A percentile compares a stretch with the other conserved stretches of the same genome.
These are phyloP conservation scores for Ensete glaucum DNA, from an alignment of 176 grass and related monocot genomes.

Conservation along the genomic window DNA sequence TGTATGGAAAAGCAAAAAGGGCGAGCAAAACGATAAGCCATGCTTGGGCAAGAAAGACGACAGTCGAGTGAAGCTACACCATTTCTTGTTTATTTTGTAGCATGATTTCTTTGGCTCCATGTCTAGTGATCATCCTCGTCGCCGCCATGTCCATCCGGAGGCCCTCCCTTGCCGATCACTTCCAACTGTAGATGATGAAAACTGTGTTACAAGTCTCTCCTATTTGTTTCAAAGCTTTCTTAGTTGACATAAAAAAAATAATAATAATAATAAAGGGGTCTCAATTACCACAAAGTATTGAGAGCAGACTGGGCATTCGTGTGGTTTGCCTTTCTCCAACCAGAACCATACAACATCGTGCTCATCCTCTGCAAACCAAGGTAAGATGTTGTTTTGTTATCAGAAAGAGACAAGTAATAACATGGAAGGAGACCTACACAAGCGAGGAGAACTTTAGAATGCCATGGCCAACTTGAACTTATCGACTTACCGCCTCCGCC, in stretches of 20 bases:
- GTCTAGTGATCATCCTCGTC: conserved; percentile 55
- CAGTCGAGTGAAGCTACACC: not conserved
- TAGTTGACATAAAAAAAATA: too few species aligned
- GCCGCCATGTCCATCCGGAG: conserved; percentile 58
- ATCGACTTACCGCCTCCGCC: conserved; percentile 70
- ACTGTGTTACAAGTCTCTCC: not conserved
- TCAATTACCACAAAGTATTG: conserved; percentile 81
- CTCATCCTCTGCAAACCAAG: conserved; percentile 67
- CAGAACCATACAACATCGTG: conserved; percentile 99
- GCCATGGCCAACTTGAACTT: not conserved
- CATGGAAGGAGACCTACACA: too few species aligned
- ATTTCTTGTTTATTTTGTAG: not conserved
- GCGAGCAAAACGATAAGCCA: not conserved
- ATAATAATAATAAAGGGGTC: too few species aligned
- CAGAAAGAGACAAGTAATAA: not conserved
- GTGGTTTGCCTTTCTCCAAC: conserved; percentile 91
- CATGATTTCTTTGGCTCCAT: not conserved
- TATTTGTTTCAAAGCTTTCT: not conserved
- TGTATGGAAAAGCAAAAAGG: not conserved
- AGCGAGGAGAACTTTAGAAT: not conserved
- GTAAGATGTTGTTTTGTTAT: not conserved
- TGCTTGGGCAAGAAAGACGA: not conserved
- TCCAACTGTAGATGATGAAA: conserved; percentile 41
- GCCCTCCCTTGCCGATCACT: conserved; percentile 82
- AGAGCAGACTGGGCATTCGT: conserved; percentile 88